These are phyloP conservation scores for Podila minutissima DNA, from an alignment of 192 early-diverging fungal genomes.

Conservation along the genomic window DNA sequence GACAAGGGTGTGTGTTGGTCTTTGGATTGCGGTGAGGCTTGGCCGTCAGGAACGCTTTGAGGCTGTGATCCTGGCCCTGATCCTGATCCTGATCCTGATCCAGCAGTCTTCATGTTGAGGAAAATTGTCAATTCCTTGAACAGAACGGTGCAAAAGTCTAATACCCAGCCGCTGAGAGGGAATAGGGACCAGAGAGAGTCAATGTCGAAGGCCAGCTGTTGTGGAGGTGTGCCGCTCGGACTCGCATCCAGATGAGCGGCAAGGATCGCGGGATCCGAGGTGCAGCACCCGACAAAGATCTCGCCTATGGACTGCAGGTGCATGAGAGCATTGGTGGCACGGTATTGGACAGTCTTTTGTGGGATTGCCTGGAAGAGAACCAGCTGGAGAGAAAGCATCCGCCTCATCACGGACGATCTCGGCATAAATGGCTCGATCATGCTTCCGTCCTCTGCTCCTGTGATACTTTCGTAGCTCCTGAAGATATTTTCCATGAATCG, in stretches of 20 bases:
- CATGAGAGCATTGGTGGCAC: constrained; percentile 22
- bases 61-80: not conserved
- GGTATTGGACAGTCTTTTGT: constrained; percentile 35
- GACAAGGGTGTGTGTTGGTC: not conserved
- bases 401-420: constrained; percentile 25
- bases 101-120: constrained; percentile 28
- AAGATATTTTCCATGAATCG: constrained; percentile 35
- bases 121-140: constrained; percentile 43
- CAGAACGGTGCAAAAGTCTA: constrained; percentile 46
- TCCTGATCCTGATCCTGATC: not conserved
- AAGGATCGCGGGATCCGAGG: constrained; percentile 21
- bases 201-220: constrained; percentile 27
- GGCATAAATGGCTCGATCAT: constrained; percentile 38
- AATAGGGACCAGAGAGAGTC: constrained; percentile 42
- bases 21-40: constrained; percentile 1
- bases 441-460: constrained; percentile 31
- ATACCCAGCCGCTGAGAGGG: constrained; percentile 40
- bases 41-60: constrained; percentile 10
- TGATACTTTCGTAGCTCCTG: constrained; percentile 39
- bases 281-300: constrained; percentile 42
- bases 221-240: constrained; percentile 14
- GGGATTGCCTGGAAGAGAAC: constrained; percentile 40
- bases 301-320: constrained; percentile 51
- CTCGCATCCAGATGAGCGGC: constrained; percentile 27
- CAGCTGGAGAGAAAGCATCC: constrained; percentile 38